Conservation (phyloP, 2,329 filamentous ascomycete genomes). For the Akanthomyces lecanii region DNA sequence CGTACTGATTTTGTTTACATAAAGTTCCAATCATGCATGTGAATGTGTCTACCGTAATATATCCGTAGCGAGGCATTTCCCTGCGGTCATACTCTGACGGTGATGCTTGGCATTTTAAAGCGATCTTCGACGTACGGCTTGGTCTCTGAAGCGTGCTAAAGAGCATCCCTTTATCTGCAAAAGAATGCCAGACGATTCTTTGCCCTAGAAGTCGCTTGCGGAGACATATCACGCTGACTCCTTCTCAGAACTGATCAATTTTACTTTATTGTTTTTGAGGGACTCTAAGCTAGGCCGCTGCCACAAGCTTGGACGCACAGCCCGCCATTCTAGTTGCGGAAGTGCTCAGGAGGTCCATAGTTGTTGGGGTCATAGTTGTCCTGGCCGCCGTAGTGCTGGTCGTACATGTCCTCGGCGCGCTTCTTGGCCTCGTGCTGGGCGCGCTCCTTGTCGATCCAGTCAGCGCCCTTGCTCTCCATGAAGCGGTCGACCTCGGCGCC, state of each 20-base stretch:
- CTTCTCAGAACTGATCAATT: neutral
- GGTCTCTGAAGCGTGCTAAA: too few species aligned
- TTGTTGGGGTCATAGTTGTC: conserved; percentile 50
- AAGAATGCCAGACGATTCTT: too few species aligned
- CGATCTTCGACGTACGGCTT: too few species aligned
- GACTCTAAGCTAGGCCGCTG: neutral
- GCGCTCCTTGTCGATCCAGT: conserved; percentile 53
- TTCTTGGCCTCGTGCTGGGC: conserved; percentile 56
- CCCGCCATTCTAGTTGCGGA: neutral
- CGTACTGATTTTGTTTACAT: neutral
- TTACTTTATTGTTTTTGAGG: neutral
- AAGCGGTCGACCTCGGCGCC: conserved; percentile 74
- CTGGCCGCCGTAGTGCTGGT: conserved; percentile 53
- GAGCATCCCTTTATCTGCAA: too few species aligned
- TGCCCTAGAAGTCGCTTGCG: too few species aligned
- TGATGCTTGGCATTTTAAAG: too few species aligned
- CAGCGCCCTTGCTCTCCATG: conserved; percentile 64
- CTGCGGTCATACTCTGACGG: too few species aligned
- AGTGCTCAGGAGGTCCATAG: conserved; percentile 6
- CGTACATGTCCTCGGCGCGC: conserved; percentile 57
- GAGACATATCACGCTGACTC: too few species aligned
- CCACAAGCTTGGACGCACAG: too few species aligned
- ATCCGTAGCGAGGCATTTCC: too few species aligned
- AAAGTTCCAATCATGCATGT: neutral
- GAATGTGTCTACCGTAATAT: neutral